Percentiles rank a stretch among this genome's conserved stretches.
Conservation (phyloP, 768 basidiomycete genomes). For the Nidularia pulvinata region DNA sequence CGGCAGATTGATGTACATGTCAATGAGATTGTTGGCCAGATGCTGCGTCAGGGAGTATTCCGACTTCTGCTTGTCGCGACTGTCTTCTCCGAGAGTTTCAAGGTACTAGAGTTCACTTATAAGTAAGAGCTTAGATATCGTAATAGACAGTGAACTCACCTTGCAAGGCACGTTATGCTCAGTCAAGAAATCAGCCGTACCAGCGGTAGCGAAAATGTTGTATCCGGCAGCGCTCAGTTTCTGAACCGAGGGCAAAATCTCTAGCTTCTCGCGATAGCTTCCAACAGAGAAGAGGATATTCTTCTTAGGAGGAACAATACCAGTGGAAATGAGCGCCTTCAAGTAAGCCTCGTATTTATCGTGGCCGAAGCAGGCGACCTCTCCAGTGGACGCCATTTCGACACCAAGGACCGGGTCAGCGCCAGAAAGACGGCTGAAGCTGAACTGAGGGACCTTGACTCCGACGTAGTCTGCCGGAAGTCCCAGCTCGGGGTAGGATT, state of each 20-base stretch:
- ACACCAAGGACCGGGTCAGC: slow-evolving; percentile 98
- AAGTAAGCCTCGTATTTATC: slow-evolving; percentile 99
- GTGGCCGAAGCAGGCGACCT: slow-evolving; percentile 97
- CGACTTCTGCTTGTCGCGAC: slow-evolving; percentile 82
- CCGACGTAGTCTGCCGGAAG: slow-evolving; percentile 95
- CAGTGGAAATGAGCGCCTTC: slow-evolving; percentile 96
- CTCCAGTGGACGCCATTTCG: slow-evolving; percentile 99
- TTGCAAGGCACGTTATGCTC: slow-evolving; percentile 98
- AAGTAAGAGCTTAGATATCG: background rate
- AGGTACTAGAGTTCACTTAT: slow-evolving; percentile 59
- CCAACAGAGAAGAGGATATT: slow-evolving; percentile 97
- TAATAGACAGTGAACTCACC: slow-evolving; percentile 33
- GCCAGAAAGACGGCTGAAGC: slow-evolving; percentile 93
- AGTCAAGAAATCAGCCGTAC: slow-evolving; percentile 96
- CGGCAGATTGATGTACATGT: slow-evolving; percentile 99
- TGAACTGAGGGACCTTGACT: slow-evolving; percentile 99
- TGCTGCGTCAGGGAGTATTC: slow-evolving; percentile 98
- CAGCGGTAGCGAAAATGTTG: slow-evolving; percentile 96
- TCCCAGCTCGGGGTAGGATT: slow-evolving; percentile 86
- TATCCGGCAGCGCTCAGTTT: slow-evolving; percentile 93
- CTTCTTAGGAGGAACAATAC: slow-evolving; percentile 94
- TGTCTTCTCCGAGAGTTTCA: slow-evolving; percentile 81
- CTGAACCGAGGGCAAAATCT: slow-evolving; percentile 93
- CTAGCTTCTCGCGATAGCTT: slow-evolving; percentile 96
- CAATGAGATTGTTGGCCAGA: slow-evolving; percentile 94